Evolutionary conservation across 116 monocot species (phyloP).

Genomic region (Iris pallida): DNA sequence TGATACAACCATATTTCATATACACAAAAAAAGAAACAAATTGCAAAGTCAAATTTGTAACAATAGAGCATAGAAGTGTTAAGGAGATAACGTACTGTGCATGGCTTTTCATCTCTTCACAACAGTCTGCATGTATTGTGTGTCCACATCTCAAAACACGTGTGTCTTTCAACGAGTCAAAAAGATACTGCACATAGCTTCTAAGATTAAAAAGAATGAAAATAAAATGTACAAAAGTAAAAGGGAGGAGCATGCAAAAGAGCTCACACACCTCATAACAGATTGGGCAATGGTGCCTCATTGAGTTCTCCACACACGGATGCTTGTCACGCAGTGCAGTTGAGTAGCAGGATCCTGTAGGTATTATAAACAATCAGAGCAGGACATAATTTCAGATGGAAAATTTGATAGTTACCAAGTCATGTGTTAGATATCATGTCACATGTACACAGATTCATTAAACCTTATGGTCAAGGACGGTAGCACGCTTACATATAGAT

Average conservation of each 20-base stretch:
- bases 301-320: slow-evolving; percentile 79
- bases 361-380: background rate
- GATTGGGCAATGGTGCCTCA: slow-evolving; percentile 78
- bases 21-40: background rate
- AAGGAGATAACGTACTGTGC: slow-evolving; percentile 34
- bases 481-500: too few species aligned
- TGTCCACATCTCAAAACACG: slow-evolving; percentile 76
- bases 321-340: slow-evolving; percentile 52
- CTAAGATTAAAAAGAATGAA: too few species aligned
- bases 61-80: background rate
- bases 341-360: slow-evolving; percentile 68
- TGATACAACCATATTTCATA: background rate
- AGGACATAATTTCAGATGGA: background rate
- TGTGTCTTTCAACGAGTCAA: slow-evolving; percentile 77
- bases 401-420: too few species aligned
- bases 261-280: slow-evolving; percentile 63
- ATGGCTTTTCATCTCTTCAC: slow-evolving; percentile 62
- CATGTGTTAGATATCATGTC: too few species aligned
- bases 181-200: slow-evolving; percentile 60
- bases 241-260: too few species aligned
- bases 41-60: background rate
- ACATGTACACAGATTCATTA: too few species aligned
- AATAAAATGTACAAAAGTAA: too few species aligned
- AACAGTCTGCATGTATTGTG: slow-evolving; percentile 64
- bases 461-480: too few species aligned